Conservation (phyloP, 2,329 filamentous ascomycete species). For the Bipolaris sorokiniana region DNA sequence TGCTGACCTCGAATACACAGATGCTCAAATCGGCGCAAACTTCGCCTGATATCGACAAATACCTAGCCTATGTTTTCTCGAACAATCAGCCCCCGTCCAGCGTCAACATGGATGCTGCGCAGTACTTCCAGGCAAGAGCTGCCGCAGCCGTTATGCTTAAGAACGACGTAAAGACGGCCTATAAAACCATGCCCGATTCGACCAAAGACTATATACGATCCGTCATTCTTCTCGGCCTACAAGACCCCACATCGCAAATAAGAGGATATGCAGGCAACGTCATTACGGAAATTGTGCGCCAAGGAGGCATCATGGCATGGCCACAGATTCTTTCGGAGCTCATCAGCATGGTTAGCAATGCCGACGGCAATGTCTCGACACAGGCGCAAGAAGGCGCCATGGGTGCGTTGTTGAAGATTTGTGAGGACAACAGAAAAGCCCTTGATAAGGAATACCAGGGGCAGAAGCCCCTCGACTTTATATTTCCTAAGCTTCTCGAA, state of each 20-base stretch:
- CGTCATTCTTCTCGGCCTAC: constrained; percentile 76
- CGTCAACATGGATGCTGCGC: constrained; percentile 63
- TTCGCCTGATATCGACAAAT: constrained; percentile 95
- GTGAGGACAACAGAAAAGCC: constrained; percentile 89
- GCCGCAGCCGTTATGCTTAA: constrained; percentile 94
- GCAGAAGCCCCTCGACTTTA: constrained; percentile 82
- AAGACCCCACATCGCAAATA: constrained; percentile 81
- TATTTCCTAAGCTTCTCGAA: constrained; percentile 88
- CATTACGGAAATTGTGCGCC: constrained; percentile 86
- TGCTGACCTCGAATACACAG: constrained; percentile 57
- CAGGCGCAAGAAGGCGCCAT: constrained; percentile 91
- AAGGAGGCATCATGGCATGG: constrained; percentile 87
- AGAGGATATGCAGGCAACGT: constrained; percentile 90
- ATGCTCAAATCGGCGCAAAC: constrained; percentile 90
- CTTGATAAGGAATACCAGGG: constrained; percentile 88
- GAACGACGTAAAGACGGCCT: constrained; percentile 81
- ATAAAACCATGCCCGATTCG: constrained; percentile 74
- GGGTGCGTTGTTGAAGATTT: constrained; percentile 91
- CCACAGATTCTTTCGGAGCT: constrained; percentile 87
- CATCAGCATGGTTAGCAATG: constrained; percentile 76
- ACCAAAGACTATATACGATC: constrained; percentile 80
- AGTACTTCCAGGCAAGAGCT: constrained; percentile 79
- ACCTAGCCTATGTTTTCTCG: constrained; percentile 89
- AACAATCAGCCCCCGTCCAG: constrained; percentile 67
- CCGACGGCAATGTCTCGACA: constrained; percentile 68